Percentiles rank a stretch among this genome's conserved stretches.
phyloP scores from a whole-genome alignment of 2,329 filamentous ascomycete genomes.

The Calcarisporium arbuscula region DNA sequence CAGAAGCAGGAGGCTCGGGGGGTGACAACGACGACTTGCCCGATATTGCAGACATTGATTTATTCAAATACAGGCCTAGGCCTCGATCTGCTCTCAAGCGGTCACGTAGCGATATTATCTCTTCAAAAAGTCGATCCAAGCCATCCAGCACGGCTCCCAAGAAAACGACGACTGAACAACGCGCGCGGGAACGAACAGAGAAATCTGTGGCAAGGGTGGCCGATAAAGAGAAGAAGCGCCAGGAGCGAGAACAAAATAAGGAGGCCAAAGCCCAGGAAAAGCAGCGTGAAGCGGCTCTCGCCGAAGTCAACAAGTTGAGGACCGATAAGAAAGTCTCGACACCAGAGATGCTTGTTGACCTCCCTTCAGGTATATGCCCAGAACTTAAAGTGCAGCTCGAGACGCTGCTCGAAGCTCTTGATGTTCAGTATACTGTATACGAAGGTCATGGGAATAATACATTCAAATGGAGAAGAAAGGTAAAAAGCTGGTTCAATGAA shows the following conservation, averaged over 20 bases:
- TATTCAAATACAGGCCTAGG: conserved; percentile 19
- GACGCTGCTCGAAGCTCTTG: conserved; percentile 42
- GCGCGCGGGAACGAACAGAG: conserved; percentile 31
- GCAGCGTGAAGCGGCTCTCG: conserved; percentile 57
- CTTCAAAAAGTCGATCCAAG: conserved; percentile 11
- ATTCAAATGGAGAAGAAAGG: conserved; percentile 63
- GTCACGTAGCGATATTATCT: conserved; percentile 23
- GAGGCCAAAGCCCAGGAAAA: conserved; percentile 59
- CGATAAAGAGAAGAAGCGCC: conserved; percentile 49
- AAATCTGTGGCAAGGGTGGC: conserved; percentile 44
- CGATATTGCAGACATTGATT: conserved; percentile 35
- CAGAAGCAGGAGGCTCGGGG: too few species aligned
- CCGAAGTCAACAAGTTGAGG: conserved; percentile 66
- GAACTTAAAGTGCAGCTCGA: conserved; percentile 39
- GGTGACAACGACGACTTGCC: conserved; percentile 46
- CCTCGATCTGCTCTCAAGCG: conserved; percentile 19
- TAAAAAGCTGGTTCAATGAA: conserved; percentile 56
- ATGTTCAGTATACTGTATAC: conserved; percentile 40
- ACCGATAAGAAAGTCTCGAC: conserved; percentile 68
- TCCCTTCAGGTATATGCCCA: conserved; percentile 51
- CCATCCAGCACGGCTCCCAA: conserved; percentile 14
- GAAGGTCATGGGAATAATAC: conserved; percentile 43
- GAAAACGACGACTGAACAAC: conserved; percentile 29
- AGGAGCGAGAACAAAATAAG: conserved; percentile 53
- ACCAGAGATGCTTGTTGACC: conserved; percentile 70